Percentiles rank a stretch among this genome's conserved stretches.
phyloP scores from a whole-genome alignment of 1,284 basidiomycete genomes.

The Sporisorium exsertum region DNA sequence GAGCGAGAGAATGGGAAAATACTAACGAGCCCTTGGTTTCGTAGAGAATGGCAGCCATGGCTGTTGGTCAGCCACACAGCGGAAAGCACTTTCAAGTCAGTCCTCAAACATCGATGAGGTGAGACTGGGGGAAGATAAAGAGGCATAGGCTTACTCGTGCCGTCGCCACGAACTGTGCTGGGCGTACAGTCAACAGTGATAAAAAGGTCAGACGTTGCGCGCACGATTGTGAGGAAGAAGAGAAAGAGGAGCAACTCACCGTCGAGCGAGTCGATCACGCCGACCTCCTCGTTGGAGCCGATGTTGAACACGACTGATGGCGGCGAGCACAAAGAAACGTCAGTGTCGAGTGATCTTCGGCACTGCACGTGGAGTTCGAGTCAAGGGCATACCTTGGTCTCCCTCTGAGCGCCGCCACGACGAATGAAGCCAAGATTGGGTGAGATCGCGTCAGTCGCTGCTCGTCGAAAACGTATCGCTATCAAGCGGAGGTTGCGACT shows the following conservation, averaged over 20 bases:
- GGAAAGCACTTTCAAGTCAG: neutral
- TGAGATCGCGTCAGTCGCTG: neutral
- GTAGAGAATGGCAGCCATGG: slow-evolving; percentile 34
- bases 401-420: slow-evolving; percentile 5
- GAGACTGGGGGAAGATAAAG: neutral
- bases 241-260: slow-evolving; percentile 18
- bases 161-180: slow-evolving; percentile 23
- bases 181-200: neutral
- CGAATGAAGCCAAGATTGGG: too few species aligned
- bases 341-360: too few species aligned
- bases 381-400: slow-evolving; percentile 16
- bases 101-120: neutral
- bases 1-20: neutral
- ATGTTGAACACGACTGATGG: slow-evolving; percentile 38
- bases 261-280: slow-evolving; percentile 25
- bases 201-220: too few species aligned
- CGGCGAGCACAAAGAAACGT: too few species aligned
- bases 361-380: neutral
- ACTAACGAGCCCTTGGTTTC: slow-evolving; percentile 21
- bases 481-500: neutral
- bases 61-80: neutral
- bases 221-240: too few species aligned
- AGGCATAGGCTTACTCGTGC: slow-evolving; percentile 6
- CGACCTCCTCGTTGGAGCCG: slow-evolving; percentile 32
- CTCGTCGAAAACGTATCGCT: too few species aligned